These are phyloP conservation scores for Geranomyces variabilis DNA, from an alignment of 192 early-diverging fungal species.

Conservation along the genomic window DNA sequence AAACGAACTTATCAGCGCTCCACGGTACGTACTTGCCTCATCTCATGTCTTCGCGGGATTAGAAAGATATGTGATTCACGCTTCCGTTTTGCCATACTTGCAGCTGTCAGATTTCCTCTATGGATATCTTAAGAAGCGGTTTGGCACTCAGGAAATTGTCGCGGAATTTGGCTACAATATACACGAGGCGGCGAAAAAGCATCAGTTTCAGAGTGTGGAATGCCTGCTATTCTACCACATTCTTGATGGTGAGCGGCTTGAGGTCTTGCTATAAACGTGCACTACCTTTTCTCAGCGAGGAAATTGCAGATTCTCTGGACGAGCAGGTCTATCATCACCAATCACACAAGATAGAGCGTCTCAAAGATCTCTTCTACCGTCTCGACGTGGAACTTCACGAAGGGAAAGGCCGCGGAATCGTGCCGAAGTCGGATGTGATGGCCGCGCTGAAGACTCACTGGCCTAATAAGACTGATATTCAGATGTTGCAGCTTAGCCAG, in stretches of 20 bases:
- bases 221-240: slow-evolving; percentile 49
- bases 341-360: slow-evolving; percentile 39
- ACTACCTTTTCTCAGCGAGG: not conserved
- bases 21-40: slow-evolving; percentile 13
- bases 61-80: too few relatives aligned
- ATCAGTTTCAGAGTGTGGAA: slow-evolving; percentile 40
- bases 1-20: slow-evolving; percentile 11
- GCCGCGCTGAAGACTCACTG: slow-evolving; percentile 35
- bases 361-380: slow-evolving; percentile 49
- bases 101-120: slow-evolving; percentile 57
- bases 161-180: slow-evolving; percentile 69
- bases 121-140: slow-evolving; percentile 61
- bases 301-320: slow-evolving; percentile 26
- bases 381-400: slow-evolving; percentile 42
- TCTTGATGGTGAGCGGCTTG: slow-evolving; percentile 39
- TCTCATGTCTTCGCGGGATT: not conserved
- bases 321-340: slow-evolving; percentile 51
- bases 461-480: slow-evolving; percentile 42
- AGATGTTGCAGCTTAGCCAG: slow-evolving; percentile 38
- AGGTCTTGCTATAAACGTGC: not conserved
- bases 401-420: slow-evolving; percentile 37
- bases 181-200: slow-evolving; percentile 41
- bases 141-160: slow-evolving; percentile 54
- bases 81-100: not conserved
- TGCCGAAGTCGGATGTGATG: slow-evolving; percentile 35